Conservation (phyloP, 2,329 filamentous ascomycete genomes). For the Sporothrix curviconia region DNA sequence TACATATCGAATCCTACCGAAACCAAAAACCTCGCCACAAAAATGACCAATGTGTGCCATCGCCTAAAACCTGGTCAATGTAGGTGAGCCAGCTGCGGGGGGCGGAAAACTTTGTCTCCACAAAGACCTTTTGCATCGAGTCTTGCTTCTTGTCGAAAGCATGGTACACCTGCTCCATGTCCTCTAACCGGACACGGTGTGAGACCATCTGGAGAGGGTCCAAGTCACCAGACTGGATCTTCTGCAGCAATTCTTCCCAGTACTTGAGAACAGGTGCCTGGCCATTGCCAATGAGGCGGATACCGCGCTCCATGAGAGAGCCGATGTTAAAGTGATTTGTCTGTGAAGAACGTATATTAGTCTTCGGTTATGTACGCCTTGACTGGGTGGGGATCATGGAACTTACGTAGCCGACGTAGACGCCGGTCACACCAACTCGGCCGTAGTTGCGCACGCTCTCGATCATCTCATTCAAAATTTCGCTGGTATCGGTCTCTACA, state of each 20-base stretch:
- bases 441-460: conserved; percentile 66
- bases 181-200: conserved; percentile 69
- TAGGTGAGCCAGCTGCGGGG: too few relatives aligned
- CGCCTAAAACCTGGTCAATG: too few relatives aligned
- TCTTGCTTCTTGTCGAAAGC: conserved; percentile 58
- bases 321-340: conserved; percentile 81
- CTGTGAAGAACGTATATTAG: too few relatives aligned
- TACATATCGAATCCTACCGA: too few relatives aligned
- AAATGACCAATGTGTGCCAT: too few relatives aligned
- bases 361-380: too few relatives aligned
- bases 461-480: conserved; percentile 75
- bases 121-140: conserved; percentile 74
- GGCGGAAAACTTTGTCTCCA: conserved; percentile 51
- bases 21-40: too few relatives aligned
- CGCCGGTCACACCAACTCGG: conserved; percentile 69
- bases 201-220: conserved; percentile 76
- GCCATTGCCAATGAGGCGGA: conserved; percentile 64
- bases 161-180: conserved; percentile 60
- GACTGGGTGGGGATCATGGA: too few relatives aligned
- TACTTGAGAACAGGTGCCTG: conserved; percentile 73
- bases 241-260: conserved; percentile 68
- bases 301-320: conserved; percentile 77
- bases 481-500: conserved; percentile 77
- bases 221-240: conserved; percentile 61
- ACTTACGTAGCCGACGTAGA: conserved; percentile 54